These are phyloP conservation scores for Ceratobasidium sp. DNA, from an alignment of 1,284 basidiomycete species.

Conservation along the genomic window DNA sequence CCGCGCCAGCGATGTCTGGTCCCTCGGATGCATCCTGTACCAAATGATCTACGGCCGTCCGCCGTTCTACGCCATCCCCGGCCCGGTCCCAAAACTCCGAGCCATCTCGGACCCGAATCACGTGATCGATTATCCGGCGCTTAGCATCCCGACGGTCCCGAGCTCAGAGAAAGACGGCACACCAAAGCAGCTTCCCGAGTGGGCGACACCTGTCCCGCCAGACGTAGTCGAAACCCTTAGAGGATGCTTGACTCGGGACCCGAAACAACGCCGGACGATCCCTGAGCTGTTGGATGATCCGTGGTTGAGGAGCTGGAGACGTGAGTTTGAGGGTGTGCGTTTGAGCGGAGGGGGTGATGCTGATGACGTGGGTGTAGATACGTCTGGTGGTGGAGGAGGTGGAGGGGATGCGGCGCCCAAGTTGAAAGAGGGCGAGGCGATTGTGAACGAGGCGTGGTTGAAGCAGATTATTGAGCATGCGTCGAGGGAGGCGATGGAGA, in stretches of 20 bases:
- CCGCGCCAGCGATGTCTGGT: constrained; percentile 95
- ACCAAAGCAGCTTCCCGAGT: constrained; percentile 72
- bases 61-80: constrained; percentile 87
- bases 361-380: constrained; percentile 4
- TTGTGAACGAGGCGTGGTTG: constrained; percentile 42
- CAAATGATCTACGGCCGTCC: constrained; percentile 97
- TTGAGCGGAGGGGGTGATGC: not conserved
- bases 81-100: constrained; percentile 87
- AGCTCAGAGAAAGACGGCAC: constrained; percentile 54
- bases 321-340: constrained; percentile 7
- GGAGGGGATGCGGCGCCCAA: constrained; percentile 7
- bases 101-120: constrained; percentile 83
- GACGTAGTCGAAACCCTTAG: constrained; percentile 82
- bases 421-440: constrained; percentile 38
- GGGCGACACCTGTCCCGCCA: constrained; percentile 73
- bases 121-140: constrained; percentile 81
- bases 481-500: constrained; percentile 37
- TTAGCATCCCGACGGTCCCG: constrained; percentile 66
- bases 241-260: constrained; percentile 78
- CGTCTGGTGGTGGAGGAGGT: not conserved
- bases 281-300: constrained; percentile 65
- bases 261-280: constrained; percentile 86
- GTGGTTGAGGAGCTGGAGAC: constrained; percentile 51
- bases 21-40: constrained; percentile 96
- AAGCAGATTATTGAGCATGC: constrained; percentile 43